Percentiles rank a stretch among this genome's conserved stretches.
These are phyloP conservation scores for Tetrahymena malaccensis DNA, from an alignment of 73 alveolate species.

Conservation along the genomic window DNA sequence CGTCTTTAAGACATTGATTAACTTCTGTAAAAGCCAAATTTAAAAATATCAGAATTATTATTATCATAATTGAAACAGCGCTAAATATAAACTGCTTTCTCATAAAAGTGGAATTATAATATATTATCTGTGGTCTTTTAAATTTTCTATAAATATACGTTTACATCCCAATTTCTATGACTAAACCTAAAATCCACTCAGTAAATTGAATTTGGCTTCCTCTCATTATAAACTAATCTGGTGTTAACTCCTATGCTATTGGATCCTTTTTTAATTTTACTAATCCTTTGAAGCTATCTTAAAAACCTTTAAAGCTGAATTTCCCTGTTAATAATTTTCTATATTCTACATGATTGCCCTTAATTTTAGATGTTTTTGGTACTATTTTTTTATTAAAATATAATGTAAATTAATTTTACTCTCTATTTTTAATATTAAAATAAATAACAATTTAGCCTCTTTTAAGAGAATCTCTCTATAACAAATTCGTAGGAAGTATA, in stretches of 20 bases:
- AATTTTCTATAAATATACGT: neutral
- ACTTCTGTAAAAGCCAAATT: neutral
- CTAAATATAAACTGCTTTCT: neutral
- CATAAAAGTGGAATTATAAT: neutral
- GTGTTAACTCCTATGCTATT: slow-evolving; percentile 2
- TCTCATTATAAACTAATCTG: slow-evolving; percentile 21
- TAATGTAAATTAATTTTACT: neutral
- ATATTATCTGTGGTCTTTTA: neutral
- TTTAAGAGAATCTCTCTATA: too few relatives aligned
- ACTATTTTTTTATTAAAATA: neutral
- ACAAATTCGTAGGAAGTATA: too few relatives aligned
- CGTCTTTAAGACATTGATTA: neutral
- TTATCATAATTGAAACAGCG: neutral
- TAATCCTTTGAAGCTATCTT: slow-evolving; percentile 19
- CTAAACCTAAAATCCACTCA: neutral
- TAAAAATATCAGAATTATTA: neutral
- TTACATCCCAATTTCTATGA: neutral
- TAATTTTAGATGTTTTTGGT: neutral
- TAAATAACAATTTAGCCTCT: too few relatives aligned
- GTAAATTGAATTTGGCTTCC: neutral
- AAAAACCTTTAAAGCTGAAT: slow-evolving; percentile 12
- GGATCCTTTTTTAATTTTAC: slow-evolving; percentile 42
- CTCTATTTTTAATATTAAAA: too few relatives aligned
- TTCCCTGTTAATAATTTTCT: slow-evolving; percentile 25
- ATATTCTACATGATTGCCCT: slow-evolving; percentile 11